phyloP scores from a whole-genome alignment of 768 basidiomycete genomes.

The Boletus vermiculosoides region DNA sequence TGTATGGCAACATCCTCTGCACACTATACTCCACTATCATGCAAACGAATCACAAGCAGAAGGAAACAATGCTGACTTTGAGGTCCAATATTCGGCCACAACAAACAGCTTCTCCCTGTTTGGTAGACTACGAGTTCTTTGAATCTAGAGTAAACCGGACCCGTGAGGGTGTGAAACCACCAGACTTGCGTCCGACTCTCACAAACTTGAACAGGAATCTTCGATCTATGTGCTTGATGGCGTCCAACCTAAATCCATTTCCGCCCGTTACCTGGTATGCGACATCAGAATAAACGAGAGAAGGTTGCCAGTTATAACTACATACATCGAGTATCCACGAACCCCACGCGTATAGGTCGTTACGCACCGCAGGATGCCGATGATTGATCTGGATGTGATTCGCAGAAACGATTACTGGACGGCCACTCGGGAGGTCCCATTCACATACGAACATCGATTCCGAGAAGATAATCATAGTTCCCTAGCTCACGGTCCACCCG shows the following conservation, averaged over 20 bases:
- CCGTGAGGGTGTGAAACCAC: neutral
- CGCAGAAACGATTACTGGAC: slow-evolving; percentile 12
- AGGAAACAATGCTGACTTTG: slow-evolving; percentile 44
- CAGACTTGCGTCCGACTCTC: slow-evolving; percentile 20
- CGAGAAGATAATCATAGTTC: slow-evolving; percentile 84
- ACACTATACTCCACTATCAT: slow-evolving; percentile 35
- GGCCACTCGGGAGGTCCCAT: neutral
- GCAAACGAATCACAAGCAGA: neutral
- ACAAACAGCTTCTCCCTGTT: slow-evolving; percentile 56
- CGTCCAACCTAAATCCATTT: slow-evolving; percentile 82
- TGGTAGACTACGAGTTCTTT: slow-evolving; percentile 44
- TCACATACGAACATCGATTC: slow-evolving; percentile 54
- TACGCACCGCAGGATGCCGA: slow-evolving; percentile 73
- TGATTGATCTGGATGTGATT: slow-evolving; percentile 64
- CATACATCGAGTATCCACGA: slow-evolving; percentile 66
- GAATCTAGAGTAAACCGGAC: slow-evolving; percentile 41
- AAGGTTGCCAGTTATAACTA: neutral
- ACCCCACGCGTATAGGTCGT: slow-evolving; percentile 77
- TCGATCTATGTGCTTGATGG: slow-evolving; percentile 86
- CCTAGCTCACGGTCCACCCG: slow-evolving; percentile 82
- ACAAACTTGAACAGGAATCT: slow-evolving; percentile 71
- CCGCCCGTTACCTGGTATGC: slow-evolving; percentile 59
- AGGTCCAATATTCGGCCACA: slow-evolving; percentile 83
- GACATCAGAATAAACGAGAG: neutral
- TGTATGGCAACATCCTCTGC: slow-evolving; percentile 52